Conservation (phyloP, 495 filamentous ascomycete genomes). For the Neurospora sp. region DNA sequence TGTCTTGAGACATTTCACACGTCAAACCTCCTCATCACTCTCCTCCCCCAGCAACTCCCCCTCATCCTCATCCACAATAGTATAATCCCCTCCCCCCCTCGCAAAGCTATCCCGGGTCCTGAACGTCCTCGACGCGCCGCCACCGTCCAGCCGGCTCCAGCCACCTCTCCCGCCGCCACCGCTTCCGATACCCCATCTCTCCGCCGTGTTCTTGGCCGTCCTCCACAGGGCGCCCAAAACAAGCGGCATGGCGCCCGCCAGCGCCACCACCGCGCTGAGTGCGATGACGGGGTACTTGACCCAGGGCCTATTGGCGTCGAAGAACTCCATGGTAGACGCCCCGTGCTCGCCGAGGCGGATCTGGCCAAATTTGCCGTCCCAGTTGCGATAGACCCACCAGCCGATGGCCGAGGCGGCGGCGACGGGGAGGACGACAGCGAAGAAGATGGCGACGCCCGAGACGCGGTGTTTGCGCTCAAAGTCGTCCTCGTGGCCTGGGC, state of each 20-base stretch:
- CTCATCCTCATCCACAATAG: constrained; percentile 81
- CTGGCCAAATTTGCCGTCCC: constrained; percentile 82
- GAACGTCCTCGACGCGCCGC: constrained; percentile 48
- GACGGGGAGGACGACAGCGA: constrained; percentile 64
- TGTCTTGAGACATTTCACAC: neutral
- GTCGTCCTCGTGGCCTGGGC: constrained; percentile 67
- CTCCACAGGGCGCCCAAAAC: constrained; percentile 59
- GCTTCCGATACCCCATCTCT: constrained; percentile 28
- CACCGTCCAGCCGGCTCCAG: constrained; percentile 38
- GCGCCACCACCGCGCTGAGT: constrained; percentile 51
- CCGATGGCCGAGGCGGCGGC: constrained; percentile 57
- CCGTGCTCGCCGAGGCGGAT: constrained; percentile 69
- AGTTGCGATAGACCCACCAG: constrained; percentile 79
- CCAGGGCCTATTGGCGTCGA: constrained; percentile 56
- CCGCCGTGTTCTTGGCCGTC: constrained; percentile 37
- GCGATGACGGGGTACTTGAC: constrained; percentile 66
- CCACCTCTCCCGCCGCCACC: constrained; percentile 21
- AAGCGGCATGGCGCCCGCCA: constrained; percentile 72
- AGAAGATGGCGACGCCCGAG: constrained; percentile 70
- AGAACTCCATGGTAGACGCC: constrained; percentile 18
- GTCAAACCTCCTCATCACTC: constrained; percentile 77
- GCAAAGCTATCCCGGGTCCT: constrained; percentile 79
- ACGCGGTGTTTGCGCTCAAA: constrained; percentile 58
- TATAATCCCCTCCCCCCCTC: constrained; percentile 74
- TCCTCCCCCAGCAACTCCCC: constrained; percentile 87